Base-by-base conservation (phyloP, 768 basidiomycete species). In the Boletus rubroflammeus region DNA sequence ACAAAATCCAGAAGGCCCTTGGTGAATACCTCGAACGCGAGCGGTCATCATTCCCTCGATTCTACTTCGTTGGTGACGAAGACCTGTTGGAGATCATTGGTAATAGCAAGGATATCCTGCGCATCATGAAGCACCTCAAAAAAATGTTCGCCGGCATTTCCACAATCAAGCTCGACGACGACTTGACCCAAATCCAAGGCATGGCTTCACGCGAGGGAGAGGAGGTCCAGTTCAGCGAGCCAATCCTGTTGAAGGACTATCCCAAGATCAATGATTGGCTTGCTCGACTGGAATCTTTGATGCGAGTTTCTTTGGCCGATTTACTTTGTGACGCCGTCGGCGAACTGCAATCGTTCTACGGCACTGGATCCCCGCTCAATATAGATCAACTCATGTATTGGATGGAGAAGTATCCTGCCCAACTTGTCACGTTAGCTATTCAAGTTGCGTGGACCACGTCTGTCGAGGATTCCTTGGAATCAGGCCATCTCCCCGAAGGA, bases 61-160 rank as follows among this genome's bases (percentile, higher is more conserved):
- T 99, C 78, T 99, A 99, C 75, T 99, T 99, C 64, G 94, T 99
- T 50, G 97, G 97, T 64, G 97, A 99, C 72, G 97, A 99, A 68
- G 97, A 99, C 68, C 75, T 99, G 56, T 80, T 99, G 58, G 97
- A 99, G 72, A 99, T 99, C 63, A 98, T 99, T 59, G 97, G 97
- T 59, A 99, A 99, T 76, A 97, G 93, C 81, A 99, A 98, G 72
- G 95, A 98, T 66, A 97, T 98, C 62, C 73, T 93, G 41, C 89
- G 97, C 36, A 91, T 98, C 72, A 93, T 97, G 92, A 99, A 99
- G 64, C 97, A 98, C 75, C 79, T 99, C 55, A 98, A 98, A 78
- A 99, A 99, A 81, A 99, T 99, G 97, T 99, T 99, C 72, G 97
- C 97, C 21, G 97, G 97, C 26, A 88, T 99, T 36, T 88, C 93